Evolutionary conservation across 345 rosid genomes (phyloP).

Genomic region (Hypericum androsaemum): DNA sequence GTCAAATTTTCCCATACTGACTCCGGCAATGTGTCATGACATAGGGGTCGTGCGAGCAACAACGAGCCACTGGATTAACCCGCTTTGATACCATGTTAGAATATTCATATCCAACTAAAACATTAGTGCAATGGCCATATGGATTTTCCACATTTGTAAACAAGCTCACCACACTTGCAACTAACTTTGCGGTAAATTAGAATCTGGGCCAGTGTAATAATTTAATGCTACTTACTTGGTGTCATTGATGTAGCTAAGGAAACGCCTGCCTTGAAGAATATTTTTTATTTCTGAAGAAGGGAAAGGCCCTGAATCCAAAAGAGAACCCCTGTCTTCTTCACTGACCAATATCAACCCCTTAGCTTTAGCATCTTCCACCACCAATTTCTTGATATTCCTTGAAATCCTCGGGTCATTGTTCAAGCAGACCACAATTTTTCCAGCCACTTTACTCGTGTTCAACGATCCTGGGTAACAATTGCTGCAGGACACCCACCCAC

Average conservation of each 20-base stretch:
- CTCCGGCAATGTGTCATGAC: too few relatives aligned
- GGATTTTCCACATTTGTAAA: too few relatives aligned
- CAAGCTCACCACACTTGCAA: too few relatives aligned
- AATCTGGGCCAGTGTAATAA: too few relatives aligned
- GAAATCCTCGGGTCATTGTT: constrained; percentile 24
- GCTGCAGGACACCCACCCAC: constrained; percentile 21
- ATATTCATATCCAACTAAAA: too few relatives aligned
- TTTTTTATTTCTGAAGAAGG: constrained; percentile 49
- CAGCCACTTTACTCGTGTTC: constrained; percentile 45
- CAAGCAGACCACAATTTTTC: constrained; percentile 51
- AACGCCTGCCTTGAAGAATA: constrained; percentile 27
- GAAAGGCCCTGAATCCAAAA: constrained; percentile 52
- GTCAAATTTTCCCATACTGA: too few relatives aligned
- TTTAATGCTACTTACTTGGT: constrained; percentile 36
- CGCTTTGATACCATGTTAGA: too few relatives aligned
- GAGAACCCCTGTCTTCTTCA: constrained; percentile 26
- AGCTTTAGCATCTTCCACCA: constrained; percentile 52
- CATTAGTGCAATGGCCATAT: too few relatives aligned
- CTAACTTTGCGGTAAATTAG: too few relatives aligned
- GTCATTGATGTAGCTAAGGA: constrained; percentile 42
- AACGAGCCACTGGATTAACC: too few relatives aligned
- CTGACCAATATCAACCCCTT: constrained; percentile 53
- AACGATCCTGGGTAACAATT: constrained; percentile 62
- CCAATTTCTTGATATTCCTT: constrained; percentile 36
- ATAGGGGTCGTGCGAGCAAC: too few relatives aligned